A percentile compares a stretch with the other conserved stretches of the same genome.
Conservation (phyloP, 495 filamentous ascomycete species). For the Cladorrhinum samala region DNA sequence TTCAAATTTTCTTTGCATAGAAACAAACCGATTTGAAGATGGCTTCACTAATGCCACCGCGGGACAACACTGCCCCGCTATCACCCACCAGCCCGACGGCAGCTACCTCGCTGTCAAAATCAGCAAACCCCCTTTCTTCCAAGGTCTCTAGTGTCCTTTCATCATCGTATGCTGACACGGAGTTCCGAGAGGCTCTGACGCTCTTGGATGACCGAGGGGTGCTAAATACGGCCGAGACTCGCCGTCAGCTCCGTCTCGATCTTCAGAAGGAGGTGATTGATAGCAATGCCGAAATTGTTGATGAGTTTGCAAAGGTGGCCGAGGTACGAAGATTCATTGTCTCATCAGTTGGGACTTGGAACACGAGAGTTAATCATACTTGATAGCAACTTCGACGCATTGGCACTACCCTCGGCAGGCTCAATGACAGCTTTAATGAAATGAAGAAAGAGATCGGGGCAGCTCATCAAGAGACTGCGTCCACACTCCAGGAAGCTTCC, state of each 20-base stretch:
- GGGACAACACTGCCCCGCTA: conserved; percentile 11
- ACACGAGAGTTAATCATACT: not conserved
- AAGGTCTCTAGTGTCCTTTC: conserved; percentile 83
- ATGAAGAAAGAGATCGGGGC: conserved; percentile 71
- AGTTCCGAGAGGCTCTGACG: conserved; percentile 79
- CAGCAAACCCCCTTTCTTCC: conserved; percentile 28
- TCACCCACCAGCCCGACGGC: conserved; percentile 12
- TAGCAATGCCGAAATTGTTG: conserved; percentile 85
- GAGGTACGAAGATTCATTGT: conserved; percentile 50
- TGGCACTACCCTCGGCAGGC: conserved; percentile 64
- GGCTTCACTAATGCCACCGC: not conserved
- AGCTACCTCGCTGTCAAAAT: conserved; percentile 11
- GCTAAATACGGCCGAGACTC: conserved; percentile 70
- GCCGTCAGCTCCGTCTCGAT: conserved; percentile 74
- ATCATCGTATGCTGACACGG: conserved; percentile 84
- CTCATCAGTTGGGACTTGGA: too few relatives aligned
- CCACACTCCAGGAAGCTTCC: conserved; percentile 73
- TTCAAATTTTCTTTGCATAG: too few relatives aligned
- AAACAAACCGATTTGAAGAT: too few relatives aligned
- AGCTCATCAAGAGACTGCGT: conserved; percentile 67
- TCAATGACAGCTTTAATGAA: conserved; percentile 76
- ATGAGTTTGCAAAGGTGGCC: conserved; percentile 85
- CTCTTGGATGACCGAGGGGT: conserved; percentile 67
- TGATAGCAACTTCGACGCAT: conserved; percentile 74
- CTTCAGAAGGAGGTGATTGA: conserved; percentile 90